Evolutionary conservation across 805 yeast genomes (phyloP), one percentile per base, ranked within the genome.

Genomic region (Kuraishia floccosa): DNA sequence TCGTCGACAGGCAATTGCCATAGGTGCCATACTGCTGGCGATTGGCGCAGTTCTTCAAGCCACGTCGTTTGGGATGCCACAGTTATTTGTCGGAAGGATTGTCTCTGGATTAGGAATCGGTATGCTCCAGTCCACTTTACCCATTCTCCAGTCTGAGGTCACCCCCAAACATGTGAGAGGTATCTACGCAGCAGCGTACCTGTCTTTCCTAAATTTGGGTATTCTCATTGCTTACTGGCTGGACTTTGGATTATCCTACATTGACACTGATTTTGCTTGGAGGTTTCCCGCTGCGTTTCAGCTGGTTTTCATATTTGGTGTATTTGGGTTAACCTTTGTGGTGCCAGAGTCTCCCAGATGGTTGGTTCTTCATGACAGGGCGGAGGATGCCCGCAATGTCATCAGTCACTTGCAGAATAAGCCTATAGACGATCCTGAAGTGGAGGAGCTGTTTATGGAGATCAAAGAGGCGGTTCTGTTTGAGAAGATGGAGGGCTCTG

Each of bases 1-100:
- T 6, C 68, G 89, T 45, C 61, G 70, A 34, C 56, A 58, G 14
- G 48, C 70, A 26, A 64, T 82, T 25, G 65, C 65, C 36, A 22
- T 58, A 16, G 75, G 82, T 3, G 58, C 80, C 9, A 25, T 59
- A 9, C 47, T 73, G 24, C 76, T 86, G 74, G 52, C 70, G 18
- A 42, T 73, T 28, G 93, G 94, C 6, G 70, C 79, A 10, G 58
- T 70, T 14, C 48, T 71, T 28, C 76, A 71, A 42, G 51, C 62
- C 36, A 56, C 73, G 6, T 42, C 73, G 3, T 57, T 62, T 42
- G 54, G 58, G 28, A 60, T 65, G 12, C 41, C 59, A 33, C 71
- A 65, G 35, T 63, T 65, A 30, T 58, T 62, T 24, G 39, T 61
- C 30, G 68, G 63, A 8, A 53, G 70, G 47, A 52, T 57, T 25